Evolutionary conservation across 2,329 filamentous ascomycete genomes (phyloP).

Genomic region (Clathrospora elynae): DNA sequence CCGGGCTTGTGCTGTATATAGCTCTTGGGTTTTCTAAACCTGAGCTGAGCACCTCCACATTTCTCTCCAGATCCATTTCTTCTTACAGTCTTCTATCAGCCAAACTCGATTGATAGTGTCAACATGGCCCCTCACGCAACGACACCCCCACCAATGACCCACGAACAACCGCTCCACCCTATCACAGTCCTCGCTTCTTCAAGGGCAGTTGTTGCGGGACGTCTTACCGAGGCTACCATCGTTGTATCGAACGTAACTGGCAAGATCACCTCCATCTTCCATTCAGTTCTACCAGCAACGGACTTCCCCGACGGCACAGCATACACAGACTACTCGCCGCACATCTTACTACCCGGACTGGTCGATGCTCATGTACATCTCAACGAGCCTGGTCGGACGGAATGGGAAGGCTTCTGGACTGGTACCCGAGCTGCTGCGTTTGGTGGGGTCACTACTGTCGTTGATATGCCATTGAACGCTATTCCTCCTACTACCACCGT

Average conservation of each 20-base stretch:
- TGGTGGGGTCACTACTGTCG: conserved; percentile 92
- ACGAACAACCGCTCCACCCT: conserved; percentile 44
- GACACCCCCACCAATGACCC: conserved; percentile 35
- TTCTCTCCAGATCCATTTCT: conserved; percentile 9
- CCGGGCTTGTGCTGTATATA: conserved; percentile 27
- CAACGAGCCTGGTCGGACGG: conserved; percentile 93
- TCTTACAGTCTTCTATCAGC: conserved; percentile 12
- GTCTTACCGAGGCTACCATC: conserved; percentile 81
- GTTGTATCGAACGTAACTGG: conserved; percentile 77
- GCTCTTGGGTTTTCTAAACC: conserved; percentile 19
- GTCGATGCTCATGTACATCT: conserved; percentile 98
- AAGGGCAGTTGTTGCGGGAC: conserved; percentile 77
- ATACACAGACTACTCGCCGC: conserved; percentile 84
- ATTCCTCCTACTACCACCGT: conserved; percentile 96
- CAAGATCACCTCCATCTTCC: conserved; percentile 79
- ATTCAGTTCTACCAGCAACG: conserved; percentile 72
- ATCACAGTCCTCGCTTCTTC: conserved; percentile 83
- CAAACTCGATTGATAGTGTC: conserved; percentile 3
- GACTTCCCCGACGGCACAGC: conserved; percentile 73
- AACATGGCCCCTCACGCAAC: conserved; percentile 49
- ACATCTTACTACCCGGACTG: conserved; percentile 84
- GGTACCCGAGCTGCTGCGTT: conserved; percentile 92
- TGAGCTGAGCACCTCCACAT: conserved; percentile 8
- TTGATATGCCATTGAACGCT: conserved; percentile 97
- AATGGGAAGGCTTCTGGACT: conserved; percentile 98